A percentile compares a stretch with the other conserved stretches of the same genome.
These are phyloP conservation scores for Chlorophyllum brunneum DNA, from an alignment of 768 basidiomycete species.

Conservation along the genomic window DNA sequence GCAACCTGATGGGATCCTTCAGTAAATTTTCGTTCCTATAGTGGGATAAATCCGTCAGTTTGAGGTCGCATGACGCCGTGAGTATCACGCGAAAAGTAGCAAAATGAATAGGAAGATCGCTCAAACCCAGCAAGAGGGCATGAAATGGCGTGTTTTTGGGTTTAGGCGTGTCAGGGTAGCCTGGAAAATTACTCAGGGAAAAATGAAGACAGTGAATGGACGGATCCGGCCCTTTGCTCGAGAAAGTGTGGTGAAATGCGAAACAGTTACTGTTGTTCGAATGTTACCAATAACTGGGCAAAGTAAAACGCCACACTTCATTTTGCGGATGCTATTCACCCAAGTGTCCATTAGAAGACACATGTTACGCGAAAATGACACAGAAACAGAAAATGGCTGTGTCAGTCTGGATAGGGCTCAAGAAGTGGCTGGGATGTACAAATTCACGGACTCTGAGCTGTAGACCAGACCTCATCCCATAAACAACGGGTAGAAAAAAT, in stretches of 20 bases:
- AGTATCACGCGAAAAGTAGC: not conserved
- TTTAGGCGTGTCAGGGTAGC: not conserved
- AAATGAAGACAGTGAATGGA: not conserved
- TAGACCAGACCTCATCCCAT: not conserved
- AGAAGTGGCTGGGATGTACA: too few species aligned
- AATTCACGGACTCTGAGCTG: too few species aligned
- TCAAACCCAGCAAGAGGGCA: not conserved
- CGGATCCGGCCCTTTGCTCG: not conserved
- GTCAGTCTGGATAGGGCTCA: too few species aligned
- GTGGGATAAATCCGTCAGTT: not conserved
- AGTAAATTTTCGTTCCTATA: conserved; percentile 47
- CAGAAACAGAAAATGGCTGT: too few species aligned
- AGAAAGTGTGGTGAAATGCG: not conserved
- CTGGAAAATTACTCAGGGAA: not conserved
- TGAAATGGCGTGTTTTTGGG: not conserved
- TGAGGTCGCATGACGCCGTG: not conserved
- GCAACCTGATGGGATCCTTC: conserved; percentile 55
- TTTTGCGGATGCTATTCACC: too few species aligned
- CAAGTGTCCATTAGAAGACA: too few species aligned
- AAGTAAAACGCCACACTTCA: conserved; percentile 5
- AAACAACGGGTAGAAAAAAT: not conserved
- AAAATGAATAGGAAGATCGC: not conserved
- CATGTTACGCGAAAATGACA: too few species aligned
- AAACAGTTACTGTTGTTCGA: not conserved
- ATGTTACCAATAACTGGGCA: not conserved